Evolutionary conservation across 2,329 filamentous ascomycete species (phyloP).

Genomic region (Fusarium coicis): DNA sequence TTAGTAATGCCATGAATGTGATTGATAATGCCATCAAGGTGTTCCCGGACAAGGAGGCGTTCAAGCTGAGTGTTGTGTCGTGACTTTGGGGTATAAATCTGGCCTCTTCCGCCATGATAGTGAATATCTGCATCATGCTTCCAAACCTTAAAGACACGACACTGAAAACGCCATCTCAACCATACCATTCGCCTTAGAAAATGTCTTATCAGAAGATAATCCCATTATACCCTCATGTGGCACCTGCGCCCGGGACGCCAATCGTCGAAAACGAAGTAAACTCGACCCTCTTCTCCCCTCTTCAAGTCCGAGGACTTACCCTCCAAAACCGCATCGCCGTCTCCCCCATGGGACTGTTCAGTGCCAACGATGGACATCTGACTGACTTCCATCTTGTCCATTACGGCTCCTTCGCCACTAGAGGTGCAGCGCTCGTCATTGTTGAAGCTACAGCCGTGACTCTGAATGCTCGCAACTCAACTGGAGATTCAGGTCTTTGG

Average conservation of each 20-base stretch:
- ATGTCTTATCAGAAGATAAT: not conserved
- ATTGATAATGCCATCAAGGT: no score
- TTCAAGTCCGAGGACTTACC: not conserved
- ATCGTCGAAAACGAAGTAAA: rapidly evolving
- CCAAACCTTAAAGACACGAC: rapidly evolving
- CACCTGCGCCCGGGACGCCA: not conserved
- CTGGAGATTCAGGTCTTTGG: not conserved
- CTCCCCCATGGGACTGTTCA: constrained; percentile 1
- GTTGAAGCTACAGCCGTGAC: not conserved
- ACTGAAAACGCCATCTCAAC: rapidly evolving
- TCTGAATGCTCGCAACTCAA: not conserved
- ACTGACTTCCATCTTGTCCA: not conserved
- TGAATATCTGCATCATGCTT: not conserved
- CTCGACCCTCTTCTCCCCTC: not conserved
- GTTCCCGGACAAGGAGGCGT: no score
- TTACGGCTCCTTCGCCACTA: not conserved
- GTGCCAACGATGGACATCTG: not conserved
- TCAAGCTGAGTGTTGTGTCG: rapidly evolving
- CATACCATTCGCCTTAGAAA: rapidly evolving
- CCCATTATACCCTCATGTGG: rapidly evolving
- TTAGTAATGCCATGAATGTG: no score
- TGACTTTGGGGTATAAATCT: not conserved
- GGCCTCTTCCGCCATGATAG: rapidly evolving
- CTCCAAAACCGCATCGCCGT: not conserved
- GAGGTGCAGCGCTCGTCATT: not conserved